A percentile compares a stretch with the other conserved stretches of the same genome.
Evolutionary conservation across 306 rosid genomes (phyloP).

Genomic region (Luffa aegyptiaca): DNA sequence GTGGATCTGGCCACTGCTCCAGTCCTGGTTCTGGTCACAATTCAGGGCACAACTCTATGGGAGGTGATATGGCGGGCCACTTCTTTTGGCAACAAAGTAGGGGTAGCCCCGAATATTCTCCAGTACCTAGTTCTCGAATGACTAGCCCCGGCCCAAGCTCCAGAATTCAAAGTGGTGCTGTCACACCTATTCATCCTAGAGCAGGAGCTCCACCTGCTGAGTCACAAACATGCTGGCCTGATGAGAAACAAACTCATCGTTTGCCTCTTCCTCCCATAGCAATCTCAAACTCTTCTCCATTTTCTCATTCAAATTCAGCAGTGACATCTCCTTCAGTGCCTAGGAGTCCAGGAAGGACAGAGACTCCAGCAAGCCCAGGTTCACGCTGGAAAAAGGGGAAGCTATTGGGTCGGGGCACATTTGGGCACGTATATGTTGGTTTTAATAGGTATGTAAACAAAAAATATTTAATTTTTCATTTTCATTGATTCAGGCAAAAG

Average conservation of each 20-base stretch:
- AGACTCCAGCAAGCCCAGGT: constrained; percentile 74
- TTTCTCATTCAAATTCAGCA: constrained; percentile 89
- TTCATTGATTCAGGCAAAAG: neutral
- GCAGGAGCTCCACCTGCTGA: constrained; percentile 62
- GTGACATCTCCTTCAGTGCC: constrained; percentile 97
- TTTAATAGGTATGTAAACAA: constrained; percentile 58
- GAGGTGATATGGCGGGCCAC: constrained; percentile 88
- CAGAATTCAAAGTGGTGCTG: constrained; percentile 98
- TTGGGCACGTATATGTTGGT: constrained; percentile 95
- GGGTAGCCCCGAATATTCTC: constrained; percentile 68
- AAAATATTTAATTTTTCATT: constrained; percentile 3
- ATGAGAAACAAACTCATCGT: constrained; percentile 91
- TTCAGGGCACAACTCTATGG: constrained; percentile 98
- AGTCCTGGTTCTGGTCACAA: constrained; percentile 99
- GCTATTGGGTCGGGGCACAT: constrained; percentile 89
- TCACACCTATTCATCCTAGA: constrained; percentile 94
- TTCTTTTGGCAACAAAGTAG: constrained; percentile 51
- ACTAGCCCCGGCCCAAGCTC: constrained; percentile 86
- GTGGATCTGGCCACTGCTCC: constrained; percentile 92
- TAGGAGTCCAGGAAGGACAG: constrained; percentile 97
- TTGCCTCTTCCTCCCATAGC: constrained; percentile 91
- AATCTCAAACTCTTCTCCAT: constrained; percentile 45
- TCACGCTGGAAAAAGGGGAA: constrained; percentile 97
- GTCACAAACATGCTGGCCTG: constrained; percentile 62
- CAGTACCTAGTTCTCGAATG: constrained; percentile 54